Conservation (phyloP, 73 alveolate species). For the Effrenium voratum region DNA sequence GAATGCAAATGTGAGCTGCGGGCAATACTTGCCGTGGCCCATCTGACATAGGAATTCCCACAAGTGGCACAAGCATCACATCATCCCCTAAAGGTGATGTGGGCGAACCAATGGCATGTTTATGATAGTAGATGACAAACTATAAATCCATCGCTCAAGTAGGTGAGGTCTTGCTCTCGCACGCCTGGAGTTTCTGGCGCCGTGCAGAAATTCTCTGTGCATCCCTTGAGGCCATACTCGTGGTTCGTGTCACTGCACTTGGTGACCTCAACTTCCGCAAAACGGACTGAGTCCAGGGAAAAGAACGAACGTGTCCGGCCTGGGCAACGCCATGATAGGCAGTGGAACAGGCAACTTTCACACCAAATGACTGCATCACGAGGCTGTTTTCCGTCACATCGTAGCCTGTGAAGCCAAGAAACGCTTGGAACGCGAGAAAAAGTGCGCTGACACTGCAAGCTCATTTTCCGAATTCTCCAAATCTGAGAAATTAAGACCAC, state of each 20-base stretch:
- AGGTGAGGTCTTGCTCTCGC: not conserved
- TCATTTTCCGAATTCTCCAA: too few species aligned
- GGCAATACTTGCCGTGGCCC: too few species aligned
- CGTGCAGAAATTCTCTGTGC: constrained; percentile 38
- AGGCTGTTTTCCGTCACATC: constrained; percentile 42
- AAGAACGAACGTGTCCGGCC: not conserved
- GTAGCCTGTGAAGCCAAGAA: constrained; percentile 30
- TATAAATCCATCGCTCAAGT: not conserved
- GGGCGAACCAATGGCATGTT: too few species aligned
- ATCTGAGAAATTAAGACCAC: too few species aligned
- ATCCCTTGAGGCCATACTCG: constrained; percentile 57
- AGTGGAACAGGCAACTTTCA: not conserved
- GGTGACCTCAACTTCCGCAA: not conserved
- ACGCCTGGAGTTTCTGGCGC: constrained; percentile 31
- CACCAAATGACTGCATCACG: constrained; percentile 37
- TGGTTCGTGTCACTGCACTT: not conserved
- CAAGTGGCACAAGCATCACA: too few species aligned
- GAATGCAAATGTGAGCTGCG: too few species aligned
- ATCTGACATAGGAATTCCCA: too few species aligned
- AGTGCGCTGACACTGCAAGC: not conserved
- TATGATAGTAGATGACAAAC: too few species aligned
- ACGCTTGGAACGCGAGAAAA: not conserved
- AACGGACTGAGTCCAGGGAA: too few species aligned
- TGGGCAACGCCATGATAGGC: constrained; percentile 49
- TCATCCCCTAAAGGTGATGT: too few species aligned